Base-by-base conservation (phyloP, 2,329 filamentous ascomycete genomes). In the Cladophialophora bantiana region DNA sequence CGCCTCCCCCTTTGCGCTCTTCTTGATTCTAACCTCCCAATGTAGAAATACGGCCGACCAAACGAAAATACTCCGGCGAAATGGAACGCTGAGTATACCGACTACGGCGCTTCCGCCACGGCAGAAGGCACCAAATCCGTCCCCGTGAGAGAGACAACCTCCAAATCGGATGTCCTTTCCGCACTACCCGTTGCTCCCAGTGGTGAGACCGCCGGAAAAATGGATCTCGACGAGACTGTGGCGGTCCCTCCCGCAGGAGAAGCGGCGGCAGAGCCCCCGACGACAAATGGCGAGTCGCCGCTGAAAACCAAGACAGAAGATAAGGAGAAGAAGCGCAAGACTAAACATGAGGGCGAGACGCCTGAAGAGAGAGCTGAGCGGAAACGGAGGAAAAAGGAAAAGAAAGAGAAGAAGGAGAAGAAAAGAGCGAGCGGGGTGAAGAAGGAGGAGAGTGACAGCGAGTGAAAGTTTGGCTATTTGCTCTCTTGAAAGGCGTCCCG, bases 11-110 rank as follows among this genome's bases (percentile, higher is more conserved):
- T 42, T 31, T 38, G 4, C 10, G 1, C 45, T 65, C 12, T 35
- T 26, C 38, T 34, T 57, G 26, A 50, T 60, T 60, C 55, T 36
- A 40, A 38, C 31, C 31, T 59, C 31, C 53, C 18, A 71, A 64
- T 78, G 12, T 67, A 87, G 85, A 99, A 99, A 89, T 98, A 89
- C 75, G 95, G 95, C 73, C 90, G 94, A 66, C 81, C 91, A 74
- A 99, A 98, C 80, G 94, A 97, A 79, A 88, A 89, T 71, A 99
- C 95, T 4, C 95, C 95, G 32, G 89, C 93, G 74, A 92, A 95
- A 82, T 99, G 95, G 95, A 93, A 91, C 74, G 82, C 87, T 42
- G 91, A 92, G 73, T 99, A 99, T 86, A 94, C 93, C 82, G 95
- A 98, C 83, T 97, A 89, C 83, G 89, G 86, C 75, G 83, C 85